Base-by-base conservation (phyloP, 192 early-diverging fungal species). In the Haplosporangium gracile region DNA sequence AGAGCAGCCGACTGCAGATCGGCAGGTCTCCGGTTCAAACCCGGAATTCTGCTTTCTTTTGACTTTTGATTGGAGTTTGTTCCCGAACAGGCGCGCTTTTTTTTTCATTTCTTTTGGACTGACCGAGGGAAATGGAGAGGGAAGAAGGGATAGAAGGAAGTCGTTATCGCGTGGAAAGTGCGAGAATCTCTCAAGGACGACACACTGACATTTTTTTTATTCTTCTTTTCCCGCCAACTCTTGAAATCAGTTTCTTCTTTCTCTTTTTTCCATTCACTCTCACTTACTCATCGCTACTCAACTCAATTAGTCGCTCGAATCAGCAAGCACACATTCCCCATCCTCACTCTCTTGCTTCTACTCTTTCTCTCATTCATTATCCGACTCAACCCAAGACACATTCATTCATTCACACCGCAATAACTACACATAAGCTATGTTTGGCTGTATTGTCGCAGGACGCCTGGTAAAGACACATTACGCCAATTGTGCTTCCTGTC, bases 391-490 rank as follows among this genome's bases (percentile, higher is more conserved):
- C 8, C 53, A 42, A 36, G 10, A 26, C 34, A 34, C 40, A 20
- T 57, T 42, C 22, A 20, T 29, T 9, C 24, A 24, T 55, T 11
- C 49, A 32, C 20, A 26, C 34, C 51, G 9, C 34, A 42, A 42
- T 11, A 57, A 76, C 36, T 7, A 5, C 20, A n/a, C 8, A 40
- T 5, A 36, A 20, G 75, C 51, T 42, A 97, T 97, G 97, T 97
- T 97, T 91, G 97, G 97, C 7, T 96, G 95, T 85, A 97, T 98
- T 78, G 93, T 96, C 32, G 97, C 97, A 9, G 97, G 97, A 32
- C 92, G 97, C 40, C 90, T 97, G 76, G 94, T 95, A 88, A 70
- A 76, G 20, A 49, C 32, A 53, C 40, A 20, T 10, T 24, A n/a
- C 29, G 9, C 36, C 36, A 36, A 63, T 42, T 42, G 68, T 36